These are phyloP conservation scores for Chenopodium quinoa DNA, from an alignment of 148 eudicot genomes.

Conservation along the genomic window DNA sequence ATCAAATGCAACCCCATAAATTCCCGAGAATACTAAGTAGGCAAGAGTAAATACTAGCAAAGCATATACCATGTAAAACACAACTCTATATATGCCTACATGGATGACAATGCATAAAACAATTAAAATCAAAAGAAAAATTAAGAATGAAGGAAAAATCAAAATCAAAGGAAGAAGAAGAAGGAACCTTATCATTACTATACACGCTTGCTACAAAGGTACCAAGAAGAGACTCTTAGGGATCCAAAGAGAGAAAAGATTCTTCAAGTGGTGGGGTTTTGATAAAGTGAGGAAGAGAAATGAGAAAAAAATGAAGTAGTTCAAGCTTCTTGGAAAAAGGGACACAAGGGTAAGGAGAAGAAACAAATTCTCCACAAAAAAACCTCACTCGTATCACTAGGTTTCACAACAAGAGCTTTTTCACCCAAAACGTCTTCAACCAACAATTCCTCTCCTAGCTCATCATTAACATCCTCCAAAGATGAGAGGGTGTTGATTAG, in stretches of 20 bases:
- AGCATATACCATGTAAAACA: background rate
- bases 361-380: background rate
- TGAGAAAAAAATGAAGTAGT: background rate
- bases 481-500: too few relatives aligned
- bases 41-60: background rate
- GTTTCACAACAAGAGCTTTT: background rate
- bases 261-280: background rate
- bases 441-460: background rate
- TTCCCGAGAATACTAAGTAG: background rate
- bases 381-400: background rate
- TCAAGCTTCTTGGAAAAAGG: background rate
- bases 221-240: background rate
- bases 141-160: background rate
- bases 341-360: background rate
- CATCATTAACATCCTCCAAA: too few relatives aligned
- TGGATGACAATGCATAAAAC: background rate
- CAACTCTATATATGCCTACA: background rate
- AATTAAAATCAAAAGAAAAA: background rate
- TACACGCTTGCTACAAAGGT: background rate
- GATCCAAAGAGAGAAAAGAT: background rate
- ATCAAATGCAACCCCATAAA: background rate
- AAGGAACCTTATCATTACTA: background rate
- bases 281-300: background rate
- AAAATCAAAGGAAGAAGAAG: background rate
- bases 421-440: background rate